phyloP scores from a whole-genome alignment of 257 asterid species.

The Solanum pinnatisectum region DNA sequence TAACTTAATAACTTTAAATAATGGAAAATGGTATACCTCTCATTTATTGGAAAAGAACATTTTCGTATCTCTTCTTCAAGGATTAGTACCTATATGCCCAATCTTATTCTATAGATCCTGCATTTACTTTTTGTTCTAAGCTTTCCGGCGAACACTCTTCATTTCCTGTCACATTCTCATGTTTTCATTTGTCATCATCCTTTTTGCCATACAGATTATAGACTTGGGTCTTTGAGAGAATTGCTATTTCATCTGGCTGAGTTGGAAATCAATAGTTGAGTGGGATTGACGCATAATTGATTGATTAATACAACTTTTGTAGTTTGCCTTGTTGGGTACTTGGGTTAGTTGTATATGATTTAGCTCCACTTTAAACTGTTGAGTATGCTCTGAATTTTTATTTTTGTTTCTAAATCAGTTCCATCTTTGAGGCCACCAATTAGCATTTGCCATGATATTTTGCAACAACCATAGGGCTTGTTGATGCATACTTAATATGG shows the following conservation, averaged over 20 bases:
- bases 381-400: not conserved
- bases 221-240: not conserved
- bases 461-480: not conserved
- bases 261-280: not conserved
- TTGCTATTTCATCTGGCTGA: not conserved
- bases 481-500: no score
- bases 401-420: not conserved
- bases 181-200: not conserved
- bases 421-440: not conserved
- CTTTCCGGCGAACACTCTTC: rapidly evolving
- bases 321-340: not conserved
- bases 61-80: not conserved
- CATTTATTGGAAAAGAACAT: not conserved
- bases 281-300: not conserved
- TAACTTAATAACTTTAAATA: not conserved
- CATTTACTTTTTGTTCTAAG: not conserved
- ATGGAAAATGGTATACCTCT: not conserved
- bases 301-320: not conserved
- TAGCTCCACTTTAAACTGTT: not conserved
- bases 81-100: not conserved
- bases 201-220: not conserved
- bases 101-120: not conserved
- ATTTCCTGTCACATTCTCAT: not conserved
- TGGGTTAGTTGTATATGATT: not conserved
- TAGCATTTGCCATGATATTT: not conserved